Percentiles rank a stretch among this genome's conserved stretches.
Conservation (phyloP, 1,139 yeast genomes). For the Yamadazyma kanchanaburiensis region DNA sequence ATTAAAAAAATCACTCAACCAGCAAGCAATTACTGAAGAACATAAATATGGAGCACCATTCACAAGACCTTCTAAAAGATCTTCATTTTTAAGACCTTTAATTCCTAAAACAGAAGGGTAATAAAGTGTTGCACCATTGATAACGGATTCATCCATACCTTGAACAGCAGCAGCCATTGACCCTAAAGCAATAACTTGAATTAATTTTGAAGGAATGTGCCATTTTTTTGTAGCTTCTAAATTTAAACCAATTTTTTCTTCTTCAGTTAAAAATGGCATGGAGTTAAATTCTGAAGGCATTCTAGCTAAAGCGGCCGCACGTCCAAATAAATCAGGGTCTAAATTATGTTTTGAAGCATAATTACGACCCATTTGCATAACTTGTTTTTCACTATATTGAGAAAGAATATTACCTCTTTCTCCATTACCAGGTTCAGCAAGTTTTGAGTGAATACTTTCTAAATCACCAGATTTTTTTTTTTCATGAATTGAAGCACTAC, state of each 20-base stretch:
- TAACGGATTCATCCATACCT: slow-evolving; percentile 90
- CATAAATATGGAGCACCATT: slow-evolving; percentile 82
- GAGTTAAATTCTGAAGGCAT: slow-evolving; percentile 57
- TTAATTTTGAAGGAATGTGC: slow-evolving; percentile 58
- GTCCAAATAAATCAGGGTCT: slow-evolving; percentile 64
- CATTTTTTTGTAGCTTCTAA: slow-evolving; percentile 62
- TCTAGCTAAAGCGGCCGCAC: slow-evolving; percentile 77
- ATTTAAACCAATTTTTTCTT: slow-evolving; percentile 55
- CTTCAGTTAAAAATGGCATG: slow-evolving; percentile 54
- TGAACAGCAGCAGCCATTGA: slow-evolving; percentile 90
- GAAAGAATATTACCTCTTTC: slow-evolving; percentile 55
- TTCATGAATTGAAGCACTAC: slow-evolving; percentile 16
- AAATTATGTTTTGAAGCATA: slow-evolving; percentile 62
- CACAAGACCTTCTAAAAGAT: slow-evolving; percentile 71
- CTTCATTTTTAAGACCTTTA: slow-evolving; percentile 44
- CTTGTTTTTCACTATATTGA: slow-evolving; percentile 63
- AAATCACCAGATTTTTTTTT: slow-evolving; percentile 20
- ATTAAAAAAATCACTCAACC: slow-evolving; percentile 70
- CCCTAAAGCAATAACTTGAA: slow-evolving; percentile 66
- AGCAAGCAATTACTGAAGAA: slow-evolving; percentile 67
- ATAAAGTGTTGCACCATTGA: slow-evolving; percentile 77
- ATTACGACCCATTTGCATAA: slow-evolving; percentile 65
- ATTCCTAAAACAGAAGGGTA: slow-evolving; percentile 59
- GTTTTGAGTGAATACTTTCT: slow-evolving; percentile 21
- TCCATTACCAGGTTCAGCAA: slow-evolving; percentile 21